Evolutionary conservation across 805 yeast genomes (phyloP).

Genomic region (Wickerhamomyces bovis): DNA sequence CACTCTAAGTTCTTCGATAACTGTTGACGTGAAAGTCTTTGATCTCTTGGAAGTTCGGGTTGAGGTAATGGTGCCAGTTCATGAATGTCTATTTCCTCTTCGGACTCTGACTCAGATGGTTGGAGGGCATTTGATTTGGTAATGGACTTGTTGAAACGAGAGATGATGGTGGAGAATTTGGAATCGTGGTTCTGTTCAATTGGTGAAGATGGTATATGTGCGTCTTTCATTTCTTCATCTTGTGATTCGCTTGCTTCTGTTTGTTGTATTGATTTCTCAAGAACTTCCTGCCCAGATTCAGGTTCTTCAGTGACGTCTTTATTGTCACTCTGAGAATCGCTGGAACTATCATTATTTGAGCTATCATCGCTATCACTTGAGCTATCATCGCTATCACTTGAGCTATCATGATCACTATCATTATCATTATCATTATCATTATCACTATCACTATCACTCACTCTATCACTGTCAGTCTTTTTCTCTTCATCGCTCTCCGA

Average conservation of each 20-base stretch:
- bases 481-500: constrained; percentile 3
- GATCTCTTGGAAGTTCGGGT: constrained; percentile 60
- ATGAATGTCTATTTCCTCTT: constrained; percentile 26
- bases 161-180: constrained; percentile 46
- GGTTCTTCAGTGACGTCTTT: constrained; percentile 2
- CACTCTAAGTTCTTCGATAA: constrained; percentile 46
- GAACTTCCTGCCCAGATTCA: constrained; percentile 2
- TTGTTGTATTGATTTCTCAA: neutral
- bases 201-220: constrained; percentile 14
- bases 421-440: constrained; percentile 17
- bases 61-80: constrained; percentile 78
- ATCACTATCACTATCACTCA: constrained; percentile 13
- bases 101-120: constrained; percentile 11
- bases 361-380: constrained; percentile 4
- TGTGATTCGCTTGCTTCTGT: constrained; percentile 12
- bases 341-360: constrained; percentile 3
- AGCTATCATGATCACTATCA: constrained; percentile 19
- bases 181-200: constrained; percentile 21
- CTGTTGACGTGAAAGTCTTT: constrained; percentile 29
- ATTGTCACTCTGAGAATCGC: constrained; percentile 3
- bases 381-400: constrained; percentile 4
- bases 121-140: constrained; percentile 11
- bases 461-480: constrained; percentile 11
- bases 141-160: constrained; percentile 45
- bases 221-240: constrained; percentile 12